phyloP scores from a whole-genome alignment of 257 asterid genomes.

The Solanum chmielewskii region DNA sequence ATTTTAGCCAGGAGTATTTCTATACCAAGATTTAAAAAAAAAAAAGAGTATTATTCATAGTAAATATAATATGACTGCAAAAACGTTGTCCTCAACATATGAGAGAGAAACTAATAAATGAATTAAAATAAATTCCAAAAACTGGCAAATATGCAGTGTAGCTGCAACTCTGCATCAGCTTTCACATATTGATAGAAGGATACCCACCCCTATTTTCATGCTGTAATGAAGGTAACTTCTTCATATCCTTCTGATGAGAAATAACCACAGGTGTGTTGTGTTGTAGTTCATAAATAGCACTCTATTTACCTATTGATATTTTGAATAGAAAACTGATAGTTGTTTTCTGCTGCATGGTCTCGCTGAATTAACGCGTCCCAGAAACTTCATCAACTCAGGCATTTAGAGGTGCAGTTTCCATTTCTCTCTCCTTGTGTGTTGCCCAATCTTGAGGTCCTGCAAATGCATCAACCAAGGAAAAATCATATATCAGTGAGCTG shows the following conservation, averaged over 20 bases:
- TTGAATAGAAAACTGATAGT: neutral
- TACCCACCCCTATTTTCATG: neutral
- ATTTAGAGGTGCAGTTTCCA: conserved; percentile 47
- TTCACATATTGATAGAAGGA: neutral
- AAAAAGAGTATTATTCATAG: neutral
- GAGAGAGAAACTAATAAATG: neutral
- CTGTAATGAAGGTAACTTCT: neutral
- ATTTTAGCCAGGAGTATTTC: neutral
- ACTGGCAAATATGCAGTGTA: neutral
- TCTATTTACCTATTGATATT: neutral
- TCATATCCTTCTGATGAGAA: neutral
- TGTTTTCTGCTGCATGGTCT: neutral
- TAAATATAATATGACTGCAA: neutral
- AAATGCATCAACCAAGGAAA: neutral
- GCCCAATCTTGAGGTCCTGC: conserved; percentile 75
- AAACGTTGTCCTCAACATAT: neutral
- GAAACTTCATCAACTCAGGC: neutral
- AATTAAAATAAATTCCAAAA: neutral
- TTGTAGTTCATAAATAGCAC: neutral
- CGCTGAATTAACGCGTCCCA: neutral
- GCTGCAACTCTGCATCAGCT: neutral
- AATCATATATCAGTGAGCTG: neutral
- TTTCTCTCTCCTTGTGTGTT: conserved; percentile 34
- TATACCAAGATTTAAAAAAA: neutral
- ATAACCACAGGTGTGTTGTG: neutral